These are phyloP conservation scores for Atkinsonella texensis DNA, from an alignment of 2,329 filamentous ascomycete species.

Conservation along the genomic window DNA sequence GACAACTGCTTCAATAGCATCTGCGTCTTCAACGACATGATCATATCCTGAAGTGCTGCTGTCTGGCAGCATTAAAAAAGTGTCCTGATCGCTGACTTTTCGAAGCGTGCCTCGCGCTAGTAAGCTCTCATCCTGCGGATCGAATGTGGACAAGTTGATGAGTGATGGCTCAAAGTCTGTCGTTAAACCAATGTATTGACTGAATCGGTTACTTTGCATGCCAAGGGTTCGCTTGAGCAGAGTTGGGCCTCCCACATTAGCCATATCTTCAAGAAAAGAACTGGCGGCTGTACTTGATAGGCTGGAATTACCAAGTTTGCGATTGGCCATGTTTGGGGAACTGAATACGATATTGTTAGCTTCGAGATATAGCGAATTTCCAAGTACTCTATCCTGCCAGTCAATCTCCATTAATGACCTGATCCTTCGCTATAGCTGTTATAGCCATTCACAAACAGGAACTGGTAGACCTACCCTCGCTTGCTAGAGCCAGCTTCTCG, in stretches of 20 bases:
- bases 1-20: slow-evolving; percentile 65
- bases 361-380: background rate
- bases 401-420: no score
- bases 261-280: slow-evolving; percentile 57
- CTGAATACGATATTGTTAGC: slow-evolving; percentile 23
- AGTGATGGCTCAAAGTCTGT: slow-evolving; percentile 77
- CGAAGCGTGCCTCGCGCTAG: slow-evolving; percentile 57
- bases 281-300: slow-evolving; percentile 49
- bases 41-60: slow-evolving; percentile 59
- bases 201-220: slow-evolving; percentile 65
- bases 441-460: no score
- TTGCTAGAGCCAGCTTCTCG: slow-evolving; percentile 48
- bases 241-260: slow-evolving; percentile 54
- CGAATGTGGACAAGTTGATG: slow-evolving; percentile 68
- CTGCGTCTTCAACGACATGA: slow-evolving; percentile 54
- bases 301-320: slow-evolving; percentile 42
- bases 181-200: slow-evolving; percentile 72
- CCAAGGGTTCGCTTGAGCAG: slow-evolving; percentile 60
- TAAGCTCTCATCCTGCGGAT: slow-evolving; percentile 69
- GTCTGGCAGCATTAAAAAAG: slow-evolving; percentile 71
- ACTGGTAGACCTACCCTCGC: slow-evolving; percentile 47
- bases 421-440: no score
- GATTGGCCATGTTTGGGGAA: slow-evolving; percentile 40
- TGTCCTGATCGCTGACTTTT: slow-evolving; percentile 66
- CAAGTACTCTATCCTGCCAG: no score